Base-by-base conservation (phyloP, 2,329 filamentous ascomycete genomes). In the Chlorencoelia australis region DNA sequence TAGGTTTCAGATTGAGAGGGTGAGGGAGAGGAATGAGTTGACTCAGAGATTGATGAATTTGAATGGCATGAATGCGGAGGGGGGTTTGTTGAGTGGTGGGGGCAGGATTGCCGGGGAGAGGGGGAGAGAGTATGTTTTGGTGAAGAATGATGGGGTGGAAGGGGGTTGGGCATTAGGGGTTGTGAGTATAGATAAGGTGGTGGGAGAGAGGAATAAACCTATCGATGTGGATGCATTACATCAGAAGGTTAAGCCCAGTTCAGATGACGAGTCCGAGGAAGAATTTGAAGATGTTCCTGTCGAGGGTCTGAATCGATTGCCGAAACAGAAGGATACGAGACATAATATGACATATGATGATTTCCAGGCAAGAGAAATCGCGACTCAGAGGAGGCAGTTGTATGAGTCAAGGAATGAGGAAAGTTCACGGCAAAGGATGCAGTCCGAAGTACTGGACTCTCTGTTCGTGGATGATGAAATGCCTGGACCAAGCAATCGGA, bases 161-260 rank as follows among this genome's bases (percentile, higher is more conserved):
- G 91, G 91, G 30, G 91, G 91, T 4, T 98, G 88, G 87, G 89
- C 89, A 0, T 64, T 98, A 5, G 91, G 91, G 35, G 91, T 98
- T 17, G 88, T 98, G 15, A 87, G 81, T 43, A 85, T 79, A 43
- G 81, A 85, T 41, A 93, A 83, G 46, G 75, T 91, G 33, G 71
- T 79, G 28, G 87, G 85, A 3, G 73, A 84, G 44, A 75, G 76
- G 18, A 80, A 88, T 44, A 94, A 87, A 56, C 89, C 91, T 0
- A 96, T 98, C 42, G 87, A 96, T 55, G 75, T 98, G 13, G 91
- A 98, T 55, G 73, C 65, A 36, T 68, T 73, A 50, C 66, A 68
- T 38, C 71, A 74, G 17, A 69, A 73, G 42, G 64, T 72, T 2
- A 67, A 69, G 2, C 66, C 74, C 1, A 67, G 75, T 4, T 75